These are phyloP conservation scores for Cyanidium caldarium DNA, from an alignment of 23 red algal genomes.

Conservation along the genomic window DNA sequence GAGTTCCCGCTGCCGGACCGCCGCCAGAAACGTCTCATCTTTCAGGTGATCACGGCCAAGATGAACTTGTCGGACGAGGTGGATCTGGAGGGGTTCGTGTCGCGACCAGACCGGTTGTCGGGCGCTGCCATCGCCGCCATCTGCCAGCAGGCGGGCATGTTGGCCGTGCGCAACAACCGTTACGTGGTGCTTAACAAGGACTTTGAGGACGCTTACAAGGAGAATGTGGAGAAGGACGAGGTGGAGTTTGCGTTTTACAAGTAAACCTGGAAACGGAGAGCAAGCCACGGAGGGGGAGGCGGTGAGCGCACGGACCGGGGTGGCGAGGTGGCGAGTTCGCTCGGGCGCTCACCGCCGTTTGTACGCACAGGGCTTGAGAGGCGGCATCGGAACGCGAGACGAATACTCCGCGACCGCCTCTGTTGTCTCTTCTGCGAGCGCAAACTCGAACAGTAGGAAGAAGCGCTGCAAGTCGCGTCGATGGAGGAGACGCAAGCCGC, in stretches of 20 bases:
- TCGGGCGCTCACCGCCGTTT: neutral
- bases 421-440: neutral
- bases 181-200: slow-evolving; percentile 86
- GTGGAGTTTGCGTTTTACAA: slow-evolving; percentile 92
- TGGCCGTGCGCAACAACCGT: slow-evolving; percentile 83
- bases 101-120: slow-evolving; percentile 75
- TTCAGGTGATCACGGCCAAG: slow-evolving; percentile 79
- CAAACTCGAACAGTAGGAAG: neutral
- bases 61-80: slow-evolving; percentile 99
- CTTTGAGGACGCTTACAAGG: slow-evolving; percentile 98
- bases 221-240: slow-evolving; percentile 76
- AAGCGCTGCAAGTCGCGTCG: neutral
- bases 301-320: too few relatives aligned
- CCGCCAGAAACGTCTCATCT: slow-evolving; percentile 82
- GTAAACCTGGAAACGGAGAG: slow-evolving; percentile 14
- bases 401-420: neutral
- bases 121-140: slow-evolving; percentile 96
- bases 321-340: too few relatives aligned
- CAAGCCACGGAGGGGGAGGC: too few relatives aligned
- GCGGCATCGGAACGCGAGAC: neutral
- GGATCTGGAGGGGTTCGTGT: slow-evolving; percentile 95
- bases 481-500: neutral
- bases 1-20: slow-evolving; percentile 98
- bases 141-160: slow-evolving; percentile 98
- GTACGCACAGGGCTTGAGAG: slow-evolving; percentile 4